Base-by-base conservation (phyloP, 2,329 filamentous ascomycete genomes). In the Arthrobotrys conoides region DNA sequence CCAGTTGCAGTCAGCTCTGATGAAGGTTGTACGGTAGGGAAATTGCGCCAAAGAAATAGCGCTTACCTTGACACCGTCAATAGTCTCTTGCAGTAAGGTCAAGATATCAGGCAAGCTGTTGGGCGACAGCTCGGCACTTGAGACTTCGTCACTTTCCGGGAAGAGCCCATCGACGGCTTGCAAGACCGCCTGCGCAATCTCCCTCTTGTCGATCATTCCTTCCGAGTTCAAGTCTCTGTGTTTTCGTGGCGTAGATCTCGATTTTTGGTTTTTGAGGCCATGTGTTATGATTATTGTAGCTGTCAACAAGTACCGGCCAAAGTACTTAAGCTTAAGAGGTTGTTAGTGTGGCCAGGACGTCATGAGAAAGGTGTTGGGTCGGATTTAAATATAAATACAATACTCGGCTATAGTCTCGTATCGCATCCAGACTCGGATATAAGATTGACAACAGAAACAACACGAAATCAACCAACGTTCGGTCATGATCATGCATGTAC, bases 21-120 rank as follows among this genome's bases (percentile, higher is more conserved):
- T 27, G 10, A 14, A 22, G 2, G 2, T 12, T 5, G 1, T 6
- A 12, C 18, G 3, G 9, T 5, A 22, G 10, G 22, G 9, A 59
- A 22, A 59, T 16, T 27, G 20, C 18, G 53, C 33, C 18, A 2
- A 9, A 5, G 10, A 44, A 44, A 44, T 30, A 30, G n/a, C 12
- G 24, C 20, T 12, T 14, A 78, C 75, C 68, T 78, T 78, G 8
- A 72, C 53, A 4, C 55, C 68, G 22, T 81, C 80, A 55, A 76
- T 76, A 14, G 81, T 81, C 18, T 81, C 76, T 36, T 82, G 71
- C 22, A 82, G 72, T 27, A 72, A 49, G 18, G 48, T 44, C 27
- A 82, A 36, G 41, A 82, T 80, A 24, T 77, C 76, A 10, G 81
- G 82, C 67, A 82, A 79, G 64, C 69, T 79, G 27, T 61, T 38